Percentiles rank a stretch among this genome's conserved stretches.
These are phyloP conservation scores for Groenewaldozyma auringiensis DNA, from an alignment of 1,139 yeast species.

Conservation along the genomic window DNA sequence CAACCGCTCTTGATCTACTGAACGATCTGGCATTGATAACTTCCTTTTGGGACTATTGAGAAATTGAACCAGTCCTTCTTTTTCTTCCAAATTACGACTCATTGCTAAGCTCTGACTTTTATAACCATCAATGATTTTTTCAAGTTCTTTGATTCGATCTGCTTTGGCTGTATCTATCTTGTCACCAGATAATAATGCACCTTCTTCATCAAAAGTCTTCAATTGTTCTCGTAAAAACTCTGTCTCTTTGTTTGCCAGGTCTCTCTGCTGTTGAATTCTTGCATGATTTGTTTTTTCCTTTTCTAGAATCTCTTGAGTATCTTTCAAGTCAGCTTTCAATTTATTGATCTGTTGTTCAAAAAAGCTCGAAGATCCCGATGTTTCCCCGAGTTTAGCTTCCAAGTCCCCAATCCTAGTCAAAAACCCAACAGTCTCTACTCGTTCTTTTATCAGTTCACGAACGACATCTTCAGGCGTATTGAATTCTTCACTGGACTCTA, in stretches of 20 bases:
- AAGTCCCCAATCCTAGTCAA: slow-evolving; percentile 29
- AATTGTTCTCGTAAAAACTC: slow-evolving; percentile 48
- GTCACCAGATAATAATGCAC: slow-evolving; percentile 9
- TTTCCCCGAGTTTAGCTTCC: slow-evolving; percentile 28
- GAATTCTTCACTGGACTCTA: slow-evolving; percentile 26
- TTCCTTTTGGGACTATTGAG: slow-evolving; percentile 20
- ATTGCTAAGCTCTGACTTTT: slow-evolving; percentile 45
- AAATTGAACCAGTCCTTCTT: slow-evolving; percentile 25
- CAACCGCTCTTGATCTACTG: slow-evolving; percentile 31
- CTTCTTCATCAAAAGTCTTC: slow-evolving; percentile 19
- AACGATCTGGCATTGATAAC: slow-evolving; percentile 11
- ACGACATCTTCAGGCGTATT: slow-evolving; percentile 31
- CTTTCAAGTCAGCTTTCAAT: slow-evolving; percentile 32
- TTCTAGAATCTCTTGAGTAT: slow-evolving; percentile 28
- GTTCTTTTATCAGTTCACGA: slow-evolving; percentile 24
- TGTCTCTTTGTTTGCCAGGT: slow-evolving; percentile 54
- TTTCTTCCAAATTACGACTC: slow-evolving; percentile 33
- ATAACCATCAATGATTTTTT: slow-evolving; percentile 48
- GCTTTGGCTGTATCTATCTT: slow-evolving; percentile 19
- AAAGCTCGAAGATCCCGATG: slow-evolving; percentile 19
- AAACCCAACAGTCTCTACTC: slow-evolving; percentile 29
- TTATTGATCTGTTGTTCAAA: slow-evolving; percentile 32
- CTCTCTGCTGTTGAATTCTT: slow-evolving; percentile 47
- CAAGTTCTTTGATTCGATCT: slow-evolving; percentile 39
- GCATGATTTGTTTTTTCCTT: slow-evolving; percentile 33